Evolutionary conservation across 352 stramenopile genomes (phyloP), one percentile per base, ranked within the genome.

Genomic region (Globisporangium heterothallicum): DNA sequence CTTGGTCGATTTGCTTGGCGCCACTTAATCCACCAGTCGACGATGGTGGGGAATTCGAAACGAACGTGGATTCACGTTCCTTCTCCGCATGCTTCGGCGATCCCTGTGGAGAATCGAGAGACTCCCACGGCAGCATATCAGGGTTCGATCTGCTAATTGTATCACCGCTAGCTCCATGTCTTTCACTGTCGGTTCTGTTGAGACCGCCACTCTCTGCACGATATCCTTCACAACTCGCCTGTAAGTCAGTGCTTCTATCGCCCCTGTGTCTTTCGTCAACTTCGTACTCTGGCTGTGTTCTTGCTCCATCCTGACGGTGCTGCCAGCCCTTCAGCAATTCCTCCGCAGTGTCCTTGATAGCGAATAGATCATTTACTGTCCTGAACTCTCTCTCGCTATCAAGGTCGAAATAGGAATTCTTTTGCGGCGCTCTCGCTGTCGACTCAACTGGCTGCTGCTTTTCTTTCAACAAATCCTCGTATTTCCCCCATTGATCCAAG

Each of bases 401-500:
- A 19, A 61, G 4, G 14, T 51, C 47, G 44, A 52, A 59, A 27
- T 63, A 35, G 14, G 42, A 24, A 8, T 32, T 43, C 32, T 18
- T 32, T 19, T 42, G 26, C 8, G 5, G 25, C 10, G 2, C 18
- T n/a, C 35, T 32, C 13, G 9, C 16, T 38, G 46, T 18, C 10
- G 25, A 26, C 27, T 60, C 45, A 6, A 18, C 29, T 13, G 27
- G 27, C 25, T 38, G 44, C 27, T 79, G 63, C 4, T 64, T 68
- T 32, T 85, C 68, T 42, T 86, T 80, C 24, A 82, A 7, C 24
- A 80, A 43, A 3, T 63, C 46, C 41, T 88, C 76, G 43, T 86
- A 78, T 34, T 83, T 86, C 25, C 71, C 72, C 81, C 81, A 92
- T 47, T 92, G 78, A 22, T 84, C 70, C 25, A 93, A 58, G 1